Evolutionary conservation across 106 monocot species (phyloP), one percentile per base, ranked within the genome.

Genomic region (Allium sativum): DNA sequence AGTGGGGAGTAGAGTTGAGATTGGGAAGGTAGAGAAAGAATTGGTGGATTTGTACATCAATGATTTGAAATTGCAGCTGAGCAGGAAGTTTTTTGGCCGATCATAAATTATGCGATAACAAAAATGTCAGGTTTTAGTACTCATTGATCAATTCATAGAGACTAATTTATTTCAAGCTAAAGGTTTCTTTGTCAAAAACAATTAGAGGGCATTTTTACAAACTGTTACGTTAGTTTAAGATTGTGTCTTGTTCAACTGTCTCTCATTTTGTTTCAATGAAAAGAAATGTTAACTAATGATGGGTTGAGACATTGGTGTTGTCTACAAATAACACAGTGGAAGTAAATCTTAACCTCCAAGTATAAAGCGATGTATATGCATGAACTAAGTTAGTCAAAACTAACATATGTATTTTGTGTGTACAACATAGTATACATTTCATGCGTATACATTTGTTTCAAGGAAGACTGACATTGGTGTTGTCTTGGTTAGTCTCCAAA

Each of bases 281-380:
- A 31, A 31, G 22, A 7, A 48, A 46, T 43, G 41, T 16, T 56
- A 10, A 20, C 48, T 14, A 19, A 56, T 7, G 18, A 17, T 56
- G 79, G 87, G 71, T 82, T 44, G 79, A 79, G 55, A 80, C 73
- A 22, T 48, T 82, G 66, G 70, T 87, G 44, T 40, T 87, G 70
- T 73, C 73, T 43, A 82, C 73, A 16, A 52, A 72, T 21, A 66
- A 52, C 60, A 58, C 73, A 21, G 76, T 56, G 0, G 65, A 17
- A 14, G 74, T 72, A 68, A 57, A 13, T 87, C n/a, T n/a, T n/a
- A n/a, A n/a, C n/a, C n/a, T n/a, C n/a, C n/a, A n/a, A n/a, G n/a
- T n/a, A n/a, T n/a, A n/a, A n/a, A n/a, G n/a, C n/a, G n/a, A n/a
- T n/a, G n/a, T n/a, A n/a, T n/a, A n/a, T n/a, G n/a, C n/a, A n/a